A percentile compares a stretch with the other conserved stretches of the same genome.
phyloP scores from a whole-genome alignment of 176 grass and related monocot genomes.

The Calamus simplicifolius region DNA sequence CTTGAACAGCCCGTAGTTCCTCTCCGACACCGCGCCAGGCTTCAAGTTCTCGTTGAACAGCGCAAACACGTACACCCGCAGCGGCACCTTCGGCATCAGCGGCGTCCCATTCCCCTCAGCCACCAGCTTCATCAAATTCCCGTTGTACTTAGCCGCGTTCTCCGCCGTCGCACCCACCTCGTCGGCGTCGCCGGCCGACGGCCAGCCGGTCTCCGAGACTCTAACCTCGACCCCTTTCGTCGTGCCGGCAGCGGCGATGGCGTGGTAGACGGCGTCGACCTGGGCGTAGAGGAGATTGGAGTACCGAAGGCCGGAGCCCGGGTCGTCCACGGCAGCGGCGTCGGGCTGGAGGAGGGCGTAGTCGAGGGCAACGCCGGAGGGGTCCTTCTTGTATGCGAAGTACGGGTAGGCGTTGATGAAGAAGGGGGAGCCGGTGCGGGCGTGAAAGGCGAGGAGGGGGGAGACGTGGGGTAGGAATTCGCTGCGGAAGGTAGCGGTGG shows the following conservation, averaged over 20 bases:
- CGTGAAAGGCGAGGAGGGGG: not conserved
- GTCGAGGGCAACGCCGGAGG: constrained; percentile 34
- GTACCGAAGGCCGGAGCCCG: constrained; percentile 36
- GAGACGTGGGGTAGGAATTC: not conserved
- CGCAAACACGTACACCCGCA: constrained; percentile 60
- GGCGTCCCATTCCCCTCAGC: constrained; percentile 62
- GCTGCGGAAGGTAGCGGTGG: not conserved
- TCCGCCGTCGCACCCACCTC: constrained; percentile 37
- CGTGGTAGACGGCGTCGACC: constrained; percentile 69
- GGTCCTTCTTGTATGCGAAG: not conserved
- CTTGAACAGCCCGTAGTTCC: constrained; percentile 62
- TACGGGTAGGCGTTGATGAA: constrained; percentile 6
- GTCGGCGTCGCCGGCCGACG: constrained; percentile 45
- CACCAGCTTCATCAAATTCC: constrained; percentile 52
- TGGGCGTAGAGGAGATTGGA: constrained; percentile 53
- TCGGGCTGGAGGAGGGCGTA: constrained; percentile 48
- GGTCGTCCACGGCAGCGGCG: constrained; percentile 33
- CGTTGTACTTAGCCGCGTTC: constrained; percentile 59
- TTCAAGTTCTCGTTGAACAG: constrained; percentile 84
- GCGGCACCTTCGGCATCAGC: constrained; percentile 35
- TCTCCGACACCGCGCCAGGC: constrained; percentile 55
- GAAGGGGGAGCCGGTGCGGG: constrained; percentile 2
- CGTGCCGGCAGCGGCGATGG: constrained; percentile 42
- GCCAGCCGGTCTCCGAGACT: constrained; percentile 71
- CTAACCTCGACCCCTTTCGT: constrained; percentile 44